Percentiles rank a stretch among this genome's conserved stretches.
phyloP scores from a whole-genome alignment of 2,329 filamentous ascomycete genomes.

The Raffaelea deltoideospora region DNA sequence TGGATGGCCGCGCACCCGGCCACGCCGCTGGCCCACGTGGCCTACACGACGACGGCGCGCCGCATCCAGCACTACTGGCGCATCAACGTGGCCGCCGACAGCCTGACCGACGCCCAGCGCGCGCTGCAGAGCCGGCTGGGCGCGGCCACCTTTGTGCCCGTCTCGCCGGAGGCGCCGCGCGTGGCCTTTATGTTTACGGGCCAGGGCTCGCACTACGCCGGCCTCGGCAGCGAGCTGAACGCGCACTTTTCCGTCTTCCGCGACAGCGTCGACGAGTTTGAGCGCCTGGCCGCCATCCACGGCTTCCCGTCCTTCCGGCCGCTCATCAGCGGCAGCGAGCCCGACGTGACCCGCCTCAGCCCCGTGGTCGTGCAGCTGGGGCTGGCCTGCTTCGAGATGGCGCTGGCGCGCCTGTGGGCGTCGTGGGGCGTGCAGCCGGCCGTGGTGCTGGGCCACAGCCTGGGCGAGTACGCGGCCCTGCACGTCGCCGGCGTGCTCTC shows the following conservation, averaged over 20 bases:
- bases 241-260: slow-evolving; percentile 31
- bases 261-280: slow-evolving; percentile 39
- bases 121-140: slow-evolving; percentile 26
- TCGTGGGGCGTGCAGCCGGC: slow-evolving; percentile 40
- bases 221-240: slow-evolving; percentile 35
- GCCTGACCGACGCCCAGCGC: slow-evolving; percentile 24
- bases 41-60: slow-evolving; percentile 55
- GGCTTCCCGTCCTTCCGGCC: slow-evolving; percentile 42
- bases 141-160: slow-evolving; percentile 24
- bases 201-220: slow-evolving; percentile 39
- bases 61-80: slow-evolving; percentile 45
- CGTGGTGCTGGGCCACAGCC: slow-evolving; percentile 44
- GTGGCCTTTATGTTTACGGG: slow-evolving; percentile 40
- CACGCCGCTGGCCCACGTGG: slow-evolving; percentile 38
- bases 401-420: slow-evolving; percentile 38
- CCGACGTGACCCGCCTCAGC: slow-evolving; percentile 27
- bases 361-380: slow-evolving; percentile 39
- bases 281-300: slow-evolving; percentile 32
- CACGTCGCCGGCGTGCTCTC: slow-evolving; percentile 57
- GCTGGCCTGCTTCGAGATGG: slow-evolving; percentile 40
- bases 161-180: slow-evolving; percentile 27
- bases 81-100: slow-evolving; percentile 26
- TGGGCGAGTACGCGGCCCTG: slow-evolving; percentile 62
- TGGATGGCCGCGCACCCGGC: slow-evolving; percentile 38
- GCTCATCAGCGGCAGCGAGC: slow-evolving; percentile 28